phyloP scores from a whole-genome alignment of 164 flowering plant species.

The Magnolia officinalis region DNA sequence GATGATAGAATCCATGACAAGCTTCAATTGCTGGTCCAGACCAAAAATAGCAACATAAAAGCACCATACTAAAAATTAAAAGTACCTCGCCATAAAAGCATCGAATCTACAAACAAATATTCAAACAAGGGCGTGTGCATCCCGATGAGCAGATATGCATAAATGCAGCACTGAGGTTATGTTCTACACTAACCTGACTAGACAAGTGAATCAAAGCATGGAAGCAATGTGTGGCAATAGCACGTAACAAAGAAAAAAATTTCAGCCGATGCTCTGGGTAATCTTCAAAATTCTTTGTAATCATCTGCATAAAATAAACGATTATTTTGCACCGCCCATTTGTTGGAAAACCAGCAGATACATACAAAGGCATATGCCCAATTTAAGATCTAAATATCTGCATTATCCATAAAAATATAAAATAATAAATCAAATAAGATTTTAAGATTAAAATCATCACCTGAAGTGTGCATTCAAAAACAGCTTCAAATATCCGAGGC shows the following conservation, averaged over 20 bases:
- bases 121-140: neutral
- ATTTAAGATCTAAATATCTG: too few species aligned
- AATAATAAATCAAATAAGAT: too few species aligned
- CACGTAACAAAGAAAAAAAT: slow-evolving; percentile 90
- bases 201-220: slow-evolving; percentile 83
- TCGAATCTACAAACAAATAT: neutral
- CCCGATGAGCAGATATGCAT: neutral
- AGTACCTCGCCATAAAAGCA: neutral
- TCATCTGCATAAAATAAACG: slow-evolving; percentile 59
- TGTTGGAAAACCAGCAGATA: slow-evolving; percentile 6
- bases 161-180: neutral
- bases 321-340: neutral
- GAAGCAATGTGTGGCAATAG: slow-evolving; percentile 94
- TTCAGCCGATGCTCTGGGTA: slow-evolving; percentile 98
- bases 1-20: slow-evolving; percentile 95
- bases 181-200: slow-evolving; percentile 58
- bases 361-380: neutral
- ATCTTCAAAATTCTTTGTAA: slow-evolving; percentile 95
- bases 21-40: slow-evolving; percentile 73
- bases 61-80: neutral
- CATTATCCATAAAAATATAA: too few species aligned
- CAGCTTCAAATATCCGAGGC: slow-evolving; percentile 94
- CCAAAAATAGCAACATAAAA: neutral
- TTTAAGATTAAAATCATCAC: slow-evolving; percentile 25
- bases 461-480: slow-evolving; percentile 94